A percentile compares a stretch with the other conserved stretches of the same genome.
Evolutionary conservation across 2,329 filamentous ascomycete species (phyloP).

Genomic region (Alternaria solani): DNA sequence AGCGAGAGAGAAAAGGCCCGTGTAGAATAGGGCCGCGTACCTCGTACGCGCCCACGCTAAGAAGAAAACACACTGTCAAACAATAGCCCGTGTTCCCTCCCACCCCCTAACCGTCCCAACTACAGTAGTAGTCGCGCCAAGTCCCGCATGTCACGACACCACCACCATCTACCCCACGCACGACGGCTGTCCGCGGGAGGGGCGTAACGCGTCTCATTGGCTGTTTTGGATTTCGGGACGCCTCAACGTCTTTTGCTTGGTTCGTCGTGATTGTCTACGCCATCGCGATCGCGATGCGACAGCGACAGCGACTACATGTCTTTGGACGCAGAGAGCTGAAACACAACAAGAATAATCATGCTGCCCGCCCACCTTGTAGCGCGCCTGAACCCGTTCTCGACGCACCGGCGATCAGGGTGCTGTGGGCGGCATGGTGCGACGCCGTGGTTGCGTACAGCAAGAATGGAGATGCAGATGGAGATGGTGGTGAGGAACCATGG

Average conservation of each 20-base stretch:
- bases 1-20: too few species aligned
- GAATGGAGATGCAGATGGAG: not conserved
- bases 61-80: not conserved
- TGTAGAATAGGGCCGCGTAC: not conserved
- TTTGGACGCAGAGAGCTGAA: not conserved
- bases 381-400: constrained; percentile 3
- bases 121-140: not conserved
- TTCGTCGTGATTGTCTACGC: not conserved
- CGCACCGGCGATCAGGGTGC: constrained; percentile 20
- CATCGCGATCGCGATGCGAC: not conserved
- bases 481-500: not conserved
- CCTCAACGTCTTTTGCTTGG: not conserved
- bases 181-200: not conserved
- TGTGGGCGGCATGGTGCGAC: constrained; percentile 48
- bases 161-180: not conserved
- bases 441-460: constrained; percentile 15
- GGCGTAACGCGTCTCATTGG: not conserved
- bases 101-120: not conserved
- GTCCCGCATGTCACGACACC: not conserved
- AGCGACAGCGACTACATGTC: not conserved
- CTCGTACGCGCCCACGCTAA: not conserved
- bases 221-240: not conserved
- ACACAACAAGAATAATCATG: not conserved
- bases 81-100: not conserved
- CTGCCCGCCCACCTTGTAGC: not conserved